Percentiles rank a stretch among this genome's conserved stretches.
phyloP scores from a whole-genome alignment of 768 basidiomycete species.

The Tremella fuciformis region DNA sequence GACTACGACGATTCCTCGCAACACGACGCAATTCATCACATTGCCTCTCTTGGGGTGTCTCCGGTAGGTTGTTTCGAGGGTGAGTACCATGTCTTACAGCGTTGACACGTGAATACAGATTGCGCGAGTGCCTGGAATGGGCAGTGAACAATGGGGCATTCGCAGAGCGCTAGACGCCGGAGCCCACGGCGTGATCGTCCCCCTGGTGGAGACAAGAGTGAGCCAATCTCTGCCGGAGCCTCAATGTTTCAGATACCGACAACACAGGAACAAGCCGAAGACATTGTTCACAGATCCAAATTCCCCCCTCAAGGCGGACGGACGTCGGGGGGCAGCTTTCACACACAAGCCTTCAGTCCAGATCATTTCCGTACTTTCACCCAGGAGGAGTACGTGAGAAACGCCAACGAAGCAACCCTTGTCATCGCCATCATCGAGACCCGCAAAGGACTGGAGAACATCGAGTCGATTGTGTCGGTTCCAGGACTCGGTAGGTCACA shows the following conservation, averaged over 20 bases:
- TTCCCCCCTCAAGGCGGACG: slow-evolving; percentile 15
- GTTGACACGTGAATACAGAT: not conserved
- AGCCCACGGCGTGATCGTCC: slow-evolving; percentile 8
- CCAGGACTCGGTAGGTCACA: slow-evolving; percentile 12
- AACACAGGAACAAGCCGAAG: slow-evolving; percentile 9
- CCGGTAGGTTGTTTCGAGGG: slow-evolving; percentile 6
- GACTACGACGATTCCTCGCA: slow-evolving; percentile 13
- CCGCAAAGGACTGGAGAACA: slow-evolving; percentile 13
- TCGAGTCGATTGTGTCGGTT: slow-evolving; percentile 15
- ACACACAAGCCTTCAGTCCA: slow-evolving; percentile 15
- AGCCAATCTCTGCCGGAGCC: not conserved
- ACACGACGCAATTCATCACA: slow-evolving; percentile 12
- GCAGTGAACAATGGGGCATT: slow-evolving; percentile 13
- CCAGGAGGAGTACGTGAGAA: slow-evolving; percentile 13
- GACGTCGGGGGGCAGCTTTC: slow-evolving; percentile 13
- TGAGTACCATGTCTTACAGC: not conserved
- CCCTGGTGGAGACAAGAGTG: slow-evolving; percentile 7
- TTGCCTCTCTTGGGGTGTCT: slow-evolving; percentile 16
- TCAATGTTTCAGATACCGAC: not conserved
- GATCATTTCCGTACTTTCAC: slow-evolving; percentile 13
- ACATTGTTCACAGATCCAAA: slow-evolving; percentile 15
- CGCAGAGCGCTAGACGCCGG: slow-evolving; percentile 10
- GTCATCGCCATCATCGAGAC: slow-evolving; percentile 20
- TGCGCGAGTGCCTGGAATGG: slow-evolving; percentile 10
- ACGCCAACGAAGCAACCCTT: slow-evolving; percentile 16